These are phyloP conservation scores for Choiromyces venosus DNA, from an alignment of 495 filamentous ascomycete species.

Conservation along the genomic window DNA sequence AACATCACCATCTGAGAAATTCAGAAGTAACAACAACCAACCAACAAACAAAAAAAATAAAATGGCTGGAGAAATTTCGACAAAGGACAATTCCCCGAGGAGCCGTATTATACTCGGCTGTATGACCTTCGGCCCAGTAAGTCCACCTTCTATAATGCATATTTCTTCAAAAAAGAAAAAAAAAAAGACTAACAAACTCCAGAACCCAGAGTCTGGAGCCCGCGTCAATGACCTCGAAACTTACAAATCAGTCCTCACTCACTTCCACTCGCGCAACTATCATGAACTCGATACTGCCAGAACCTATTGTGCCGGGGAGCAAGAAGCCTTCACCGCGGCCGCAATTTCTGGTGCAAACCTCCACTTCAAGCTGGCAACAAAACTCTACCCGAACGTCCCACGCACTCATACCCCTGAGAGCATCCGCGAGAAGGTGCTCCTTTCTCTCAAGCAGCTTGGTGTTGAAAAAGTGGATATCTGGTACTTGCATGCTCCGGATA, in stretches of 20 bases:
- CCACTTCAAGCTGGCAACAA: conserved; percentile 82
- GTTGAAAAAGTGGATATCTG: conserved; percentile 78
- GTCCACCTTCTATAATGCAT: background rate
- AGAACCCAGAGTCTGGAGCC: conserved; percentile 52
- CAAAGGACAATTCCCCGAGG: conserved; percentile 10
- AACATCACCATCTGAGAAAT: no score
- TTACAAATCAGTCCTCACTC: conserved; percentile 60
- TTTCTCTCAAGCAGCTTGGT: conserved; percentile 63
- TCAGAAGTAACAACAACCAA: no score
- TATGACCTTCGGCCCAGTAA: conserved; percentile 28
- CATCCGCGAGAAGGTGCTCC: conserved; percentile 58
- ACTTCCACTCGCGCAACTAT: conserved; percentile 67
- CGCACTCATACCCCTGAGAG: conserved; percentile 58
- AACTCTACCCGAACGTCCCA: conserved; percentile 59
- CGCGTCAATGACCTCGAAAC: conserved; percentile 64
- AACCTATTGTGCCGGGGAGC: conserved; percentile 57
- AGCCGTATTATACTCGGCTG: conserved; percentile 33
- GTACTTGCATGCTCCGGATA: conserved; percentile 83
- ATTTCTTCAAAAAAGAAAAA: background rate
- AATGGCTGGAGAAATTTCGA: no score
- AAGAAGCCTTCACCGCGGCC: conserved; percentile 75
- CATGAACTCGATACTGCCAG: conserved; percentile 77
- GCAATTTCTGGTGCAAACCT: conserved; percentile 72
- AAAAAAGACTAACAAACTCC: conserved; percentile 4
- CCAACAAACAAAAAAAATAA: no score